phyloP scores from a whole-genome alignment of 1,284 basidiomycete genomes.

The Gomphus bonarii region DNA sequence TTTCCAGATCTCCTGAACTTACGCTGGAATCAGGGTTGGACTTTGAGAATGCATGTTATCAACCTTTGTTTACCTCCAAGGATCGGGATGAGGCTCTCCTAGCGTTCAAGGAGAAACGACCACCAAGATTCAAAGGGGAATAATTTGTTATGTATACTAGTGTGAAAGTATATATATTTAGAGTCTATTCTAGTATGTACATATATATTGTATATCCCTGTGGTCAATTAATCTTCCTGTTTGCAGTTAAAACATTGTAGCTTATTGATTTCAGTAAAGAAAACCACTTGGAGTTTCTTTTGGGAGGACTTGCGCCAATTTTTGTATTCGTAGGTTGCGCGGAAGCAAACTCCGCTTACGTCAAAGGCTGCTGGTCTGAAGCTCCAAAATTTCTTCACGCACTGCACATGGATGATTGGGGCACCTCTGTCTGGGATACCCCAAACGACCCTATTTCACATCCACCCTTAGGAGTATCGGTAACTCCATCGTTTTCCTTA shows the following conservation, averaged over 20 bases:
- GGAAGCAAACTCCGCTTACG: background rate
- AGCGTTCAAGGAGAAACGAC: constrained; percentile 85
- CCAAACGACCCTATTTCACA: constrained; percentile 14
- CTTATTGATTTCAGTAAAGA: no score
- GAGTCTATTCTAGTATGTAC: no score
- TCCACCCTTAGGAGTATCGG: background rate
- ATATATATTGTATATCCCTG: no score
- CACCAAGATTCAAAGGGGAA: constrained; percentile 76
- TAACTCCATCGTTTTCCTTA: constrained; percentile 5
- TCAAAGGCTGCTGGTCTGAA: background rate
- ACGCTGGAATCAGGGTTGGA: constrained; percentile 77
- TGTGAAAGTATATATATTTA: background rate
- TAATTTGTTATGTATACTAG: constrained; percentile 26
- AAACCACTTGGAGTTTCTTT: no score
- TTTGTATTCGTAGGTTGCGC: background rate
- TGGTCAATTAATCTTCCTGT: no score
- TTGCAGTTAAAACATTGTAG: no score
- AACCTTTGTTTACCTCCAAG: constrained; percentile 66
- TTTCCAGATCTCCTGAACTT: constrained; percentile 71
- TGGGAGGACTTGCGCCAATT: no score
- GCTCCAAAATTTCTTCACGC: background rate
- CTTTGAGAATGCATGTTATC: constrained; percentile 82
- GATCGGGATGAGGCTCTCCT: constrained; percentile 81
- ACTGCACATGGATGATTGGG: constrained; percentile 58
- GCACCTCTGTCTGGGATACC: constrained; percentile 60